Percentiles rank a stretch among this genome's conserved stretches.
Conservation (phyloP, 208 protist genomes). For the Leishmania amazonensis region DNA sequence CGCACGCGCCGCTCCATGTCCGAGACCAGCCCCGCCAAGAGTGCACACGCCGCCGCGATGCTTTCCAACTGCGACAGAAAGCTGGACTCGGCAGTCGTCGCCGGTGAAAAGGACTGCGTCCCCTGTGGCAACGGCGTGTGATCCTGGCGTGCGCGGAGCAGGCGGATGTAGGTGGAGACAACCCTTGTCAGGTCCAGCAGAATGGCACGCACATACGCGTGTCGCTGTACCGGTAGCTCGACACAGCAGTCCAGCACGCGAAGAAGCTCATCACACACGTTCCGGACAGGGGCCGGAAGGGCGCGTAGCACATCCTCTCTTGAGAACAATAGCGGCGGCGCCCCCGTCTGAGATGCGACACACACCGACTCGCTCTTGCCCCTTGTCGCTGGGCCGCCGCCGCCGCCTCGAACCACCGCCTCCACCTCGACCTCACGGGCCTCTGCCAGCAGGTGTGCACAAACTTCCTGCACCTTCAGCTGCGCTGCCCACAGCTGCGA, state of each 20-base stretch:
- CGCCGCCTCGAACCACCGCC: background rate
- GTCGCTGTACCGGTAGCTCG: slow-evolving; percentile 62
- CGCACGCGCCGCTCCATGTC: slow-evolving; percentile 77
- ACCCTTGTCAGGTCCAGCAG: slow-evolving; percentile 65
- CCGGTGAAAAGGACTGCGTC: background rate
- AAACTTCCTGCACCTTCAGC: slow-evolving; percentile 26
- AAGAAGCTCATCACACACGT: slow-evolving; percentile 45
- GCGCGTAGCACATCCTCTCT: slow-evolving; percentile 13
- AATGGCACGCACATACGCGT: slow-evolving; percentile 52
- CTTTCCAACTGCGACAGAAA: slow-evolving; percentile 31
- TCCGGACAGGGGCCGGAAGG: slow-evolving; percentile 12
- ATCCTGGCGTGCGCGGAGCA: slow-evolving; percentile 8
- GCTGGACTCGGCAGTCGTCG: background rate
- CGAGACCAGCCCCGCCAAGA: slow-evolving; percentile 60
- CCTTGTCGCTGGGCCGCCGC: slow-evolving; percentile 4
- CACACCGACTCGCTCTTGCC: background rate
- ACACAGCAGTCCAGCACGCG: slow-evolving; percentile 46
- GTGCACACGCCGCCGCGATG: slow-evolving; percentile 43
- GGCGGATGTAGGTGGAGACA: slow-evolving; percentile 24
- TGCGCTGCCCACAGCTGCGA: slow-evolving; percentile 64
- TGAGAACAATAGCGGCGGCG: slow-evolving; percentile 3
- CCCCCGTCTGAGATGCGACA: background rate
- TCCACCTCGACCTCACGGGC: slow-evolving; percentile 14
- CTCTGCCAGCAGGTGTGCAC: slow-evolving; percentile 1
- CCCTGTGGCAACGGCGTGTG: background rate